phyloP scores from a whole-genome alignment of 306 rosid genomes.

The Myrica gale region DNA sequence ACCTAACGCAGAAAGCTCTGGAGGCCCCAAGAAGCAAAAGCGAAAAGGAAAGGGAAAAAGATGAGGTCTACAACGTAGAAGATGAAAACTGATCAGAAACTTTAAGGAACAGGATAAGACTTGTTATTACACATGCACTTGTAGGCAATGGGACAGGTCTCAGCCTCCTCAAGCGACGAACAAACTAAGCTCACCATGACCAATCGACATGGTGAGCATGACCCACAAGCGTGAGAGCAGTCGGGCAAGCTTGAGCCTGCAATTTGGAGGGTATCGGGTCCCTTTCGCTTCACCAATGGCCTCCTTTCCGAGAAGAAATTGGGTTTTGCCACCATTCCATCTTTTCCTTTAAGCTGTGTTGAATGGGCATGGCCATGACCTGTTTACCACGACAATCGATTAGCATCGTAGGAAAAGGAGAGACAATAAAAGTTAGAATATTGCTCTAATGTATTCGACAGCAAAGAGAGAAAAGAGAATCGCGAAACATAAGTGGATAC shows the following conservation, averaged over 20 bases:
- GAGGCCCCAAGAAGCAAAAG: too few relatives aligned
- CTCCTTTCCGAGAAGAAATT: constrained; percentile 21
- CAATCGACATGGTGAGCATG: constrained; percentile 68
- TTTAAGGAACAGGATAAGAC: constrained; percentile 77
- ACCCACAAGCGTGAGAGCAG: constrained; percentile 84
- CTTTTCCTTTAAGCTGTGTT: neutral
- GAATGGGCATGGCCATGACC: constrained; percentile 7
- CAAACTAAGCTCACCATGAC: constrained; percentile 87
- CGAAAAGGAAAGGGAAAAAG: too few relatives aligned
- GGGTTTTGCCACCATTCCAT: constrained; percentile 3
- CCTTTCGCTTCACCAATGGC: neutral
- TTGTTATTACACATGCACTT: constrained; percentile 83
- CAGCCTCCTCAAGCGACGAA: constrained; percentile 61
- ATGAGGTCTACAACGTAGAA: too few relatives aligned
- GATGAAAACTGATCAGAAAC: too few relatives aligned
- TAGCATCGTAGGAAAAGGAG: too few relatives aligned
- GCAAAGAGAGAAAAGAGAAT: too few relatives aligned
- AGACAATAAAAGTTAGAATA: too few relatives aligned
- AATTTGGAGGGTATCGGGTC: constrained; percentile 48
- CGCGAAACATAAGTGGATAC: too few relatives aligned
- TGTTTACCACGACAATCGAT: neutral
- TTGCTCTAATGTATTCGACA: too few relatives aligned
- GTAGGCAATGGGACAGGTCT: constrained; percentile 93
- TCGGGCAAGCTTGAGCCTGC: constrained; percentile 84
- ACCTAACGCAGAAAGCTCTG: too few relatives aligned